These are phyloP conservation scores for Aegilops speltoides DNA, from an alignment of 176 grass and related monocot species.

Conservation along the genomic window DNA sequence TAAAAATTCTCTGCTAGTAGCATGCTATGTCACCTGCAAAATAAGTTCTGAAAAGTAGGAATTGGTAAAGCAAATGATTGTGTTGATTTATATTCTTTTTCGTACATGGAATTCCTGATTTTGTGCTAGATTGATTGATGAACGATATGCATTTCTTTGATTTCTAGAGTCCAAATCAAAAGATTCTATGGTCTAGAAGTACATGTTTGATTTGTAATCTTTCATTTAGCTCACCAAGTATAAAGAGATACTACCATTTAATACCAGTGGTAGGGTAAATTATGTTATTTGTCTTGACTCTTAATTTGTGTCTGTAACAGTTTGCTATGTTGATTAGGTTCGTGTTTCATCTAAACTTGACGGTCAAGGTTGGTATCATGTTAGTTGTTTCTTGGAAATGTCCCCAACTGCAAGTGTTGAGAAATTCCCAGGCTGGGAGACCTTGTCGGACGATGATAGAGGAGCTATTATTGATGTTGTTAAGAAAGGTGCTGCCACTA, in stretches of 20 bases:
- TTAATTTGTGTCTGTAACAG: slow-evolving; percentile 18
- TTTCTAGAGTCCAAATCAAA: background rate
- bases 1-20: background rate
- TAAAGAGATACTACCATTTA: background rate
- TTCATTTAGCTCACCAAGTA: background rate
- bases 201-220: slow-evolving; percentile 10
- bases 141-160: background rate
- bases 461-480: slow-evolving; percentile 52
- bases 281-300: slow-evolving; percentile 17
- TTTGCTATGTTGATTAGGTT: slow-evolving; percentile 62
- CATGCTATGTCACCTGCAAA: background rate
- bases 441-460: slow-evolving; percentile 62
- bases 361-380: slow-evolving; percentile 79
- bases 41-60: background rate
- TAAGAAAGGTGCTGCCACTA: slow-evolving; percentile 43
- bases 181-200: background rate
- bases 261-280: background rate
- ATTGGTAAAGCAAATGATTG: background rate
- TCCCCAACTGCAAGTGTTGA: slow-evolving; percentile 59
- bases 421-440: slow-evolving; percentile 84
- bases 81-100: slow-evolving; percentile 2
- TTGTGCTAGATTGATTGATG: background rate
- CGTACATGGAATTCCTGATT: background rate
- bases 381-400: slow-evolving; percentile 70
- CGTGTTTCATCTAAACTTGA: slow-evolving; percentile 79